A percentile compares a stretch with the other conserved stretches of the same genome.
phyloP scores from a whole-genome alignment of 805 yeast species.

The Candida ipomoeae region DNA sequence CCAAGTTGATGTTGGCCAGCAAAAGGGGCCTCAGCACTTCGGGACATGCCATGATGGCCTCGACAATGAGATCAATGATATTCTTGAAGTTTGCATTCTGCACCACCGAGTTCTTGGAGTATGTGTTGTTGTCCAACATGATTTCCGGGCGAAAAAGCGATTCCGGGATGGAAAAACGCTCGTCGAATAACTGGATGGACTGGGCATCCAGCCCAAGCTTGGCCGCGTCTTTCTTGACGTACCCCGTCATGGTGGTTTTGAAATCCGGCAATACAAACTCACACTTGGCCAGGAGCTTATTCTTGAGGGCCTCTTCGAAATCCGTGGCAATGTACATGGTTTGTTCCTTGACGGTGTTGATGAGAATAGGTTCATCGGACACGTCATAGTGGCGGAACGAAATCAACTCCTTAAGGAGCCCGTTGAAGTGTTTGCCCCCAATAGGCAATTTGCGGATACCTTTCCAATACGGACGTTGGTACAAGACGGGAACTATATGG shows the following conservation, averaged over 20 bases:
- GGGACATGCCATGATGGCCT: conserved; percentile 66
- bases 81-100: conserved; percentile 54
- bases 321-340: conserved; percentile 66
- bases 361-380: conserved; percentile 80
- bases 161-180: conserved; percentile 86
- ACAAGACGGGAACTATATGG: conserved; percentile 78
- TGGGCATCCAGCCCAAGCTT: conserved; percentile 51
- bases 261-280: conserved; percentile 87
- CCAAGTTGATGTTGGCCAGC: conserved; percentile 70
- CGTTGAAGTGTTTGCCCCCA: conserved; percentile 83
- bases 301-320: conserved; percentile 45
- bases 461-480: conserved; percentile 70
- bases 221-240: conserved; percentile 39
- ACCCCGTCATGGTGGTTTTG: conserved; percentile 75
- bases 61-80: conserved; percentile 75
- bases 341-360: conserved; percentile 80
- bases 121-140: conserved; percentile 32
- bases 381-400: conserved; percentile 92
- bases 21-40: conserved; percentile 69
- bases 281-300: conserved; percentile 36
- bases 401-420: conserved; percentile 75
- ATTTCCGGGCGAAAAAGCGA: conserved; percentile 81
- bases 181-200: conserved; percentile 68
- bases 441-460: conserved; percentile 77
- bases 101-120: conserved; percentile 26